phyloP scores from a whole-genome alignment of 2,329 filamentous ascomycete species.

The Stachybotrys chlorohalonatus region DNA sequence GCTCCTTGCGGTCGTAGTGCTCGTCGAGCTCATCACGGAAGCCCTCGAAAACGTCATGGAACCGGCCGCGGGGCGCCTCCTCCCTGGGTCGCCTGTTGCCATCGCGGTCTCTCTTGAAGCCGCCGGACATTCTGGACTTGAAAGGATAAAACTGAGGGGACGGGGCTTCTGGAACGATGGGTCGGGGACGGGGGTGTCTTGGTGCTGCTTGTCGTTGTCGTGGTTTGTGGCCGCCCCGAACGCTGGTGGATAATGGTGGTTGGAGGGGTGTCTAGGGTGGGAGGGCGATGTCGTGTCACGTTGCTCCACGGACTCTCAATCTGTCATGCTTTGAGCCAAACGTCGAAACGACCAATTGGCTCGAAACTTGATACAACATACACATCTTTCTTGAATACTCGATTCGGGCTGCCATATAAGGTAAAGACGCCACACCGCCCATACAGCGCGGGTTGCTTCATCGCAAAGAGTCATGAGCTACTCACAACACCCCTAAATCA shows the following conservation, averaged over 20 bases:
- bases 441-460: no score
- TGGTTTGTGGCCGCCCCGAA: background rate
- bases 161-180: no score
- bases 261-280: background rate
- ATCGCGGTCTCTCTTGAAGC: slow-evolving; percentile 44
- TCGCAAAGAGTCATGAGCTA: no score
- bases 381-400: no score
- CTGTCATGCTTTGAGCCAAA: background rate
- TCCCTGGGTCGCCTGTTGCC: slow-evolving; percentile 36
- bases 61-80: slow-evolving; percentile 30
- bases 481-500: no score
- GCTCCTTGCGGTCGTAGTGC: slow-evolving; percentile 87
- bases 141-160: no score
- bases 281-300: background rate
- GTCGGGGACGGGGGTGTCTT: background rate
- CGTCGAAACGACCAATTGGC: no score
- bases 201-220: background rate
- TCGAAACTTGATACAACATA: no score
- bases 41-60: slow-evolving; percentile 69
- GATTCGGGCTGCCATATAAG: no score
- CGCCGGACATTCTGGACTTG: slow-evolving; percentile 21
- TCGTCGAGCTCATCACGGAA: slow-evolving; percentile 87
- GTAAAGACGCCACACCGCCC: no score
- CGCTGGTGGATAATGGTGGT: background rate
- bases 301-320: background rate